Base-by-base conservation (phyloP, 75 land plant genomes). In the Adiantum capillusveneris region DNA sequence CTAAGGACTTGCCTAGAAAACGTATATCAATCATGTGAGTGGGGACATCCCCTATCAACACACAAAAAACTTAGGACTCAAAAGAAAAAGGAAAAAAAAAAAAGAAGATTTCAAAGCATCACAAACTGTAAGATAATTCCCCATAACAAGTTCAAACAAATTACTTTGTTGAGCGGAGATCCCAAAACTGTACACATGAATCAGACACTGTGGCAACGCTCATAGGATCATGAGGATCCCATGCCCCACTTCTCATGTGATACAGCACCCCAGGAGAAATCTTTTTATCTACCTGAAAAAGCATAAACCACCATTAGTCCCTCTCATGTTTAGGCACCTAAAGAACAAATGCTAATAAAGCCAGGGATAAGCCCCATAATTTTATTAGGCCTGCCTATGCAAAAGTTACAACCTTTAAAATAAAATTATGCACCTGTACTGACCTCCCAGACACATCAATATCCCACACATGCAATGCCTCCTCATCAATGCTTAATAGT, bases 181-280 rank as follows among this genome's bases (percentile, higher is more conserved):
- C 99, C 97, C 99, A 95, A 61, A 70, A 81, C 54, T 90, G 87
- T 20, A 90, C 44, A 51, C 79, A 75, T 26, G 88, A 78, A 13
- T 90, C 96, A 68, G 83, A 73, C 5, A 80, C 86, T 44, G 76
- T 67, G 31, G 84, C 83, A 74, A 90, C 77, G 66, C 73, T 51
- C 72, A 80, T 76, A 0, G 62, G 51, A 54, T 95, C 99, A 76
- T 90, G 97, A 37, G 99, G 97, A 61, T 90, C 88, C 99, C 99
- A 95, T 53, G 87, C 76, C n/a, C 99, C 99, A 21, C 84, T 86
- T 48, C 80, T 72, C 78, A 90, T 67, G 45, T 67, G 76, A 50
- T 87, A 81, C 46, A 87, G 71, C 73, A 75, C 68, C 13, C 88
- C 86, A 60, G 75, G 65, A 46, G 97, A 78, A 53, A 78, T 81